Evolutionary conservation across 1,284 basidiomycete species (phyloP), one percentile per base, ranked within the genome.

Genomic region (Ustilago tritici): DNA sequence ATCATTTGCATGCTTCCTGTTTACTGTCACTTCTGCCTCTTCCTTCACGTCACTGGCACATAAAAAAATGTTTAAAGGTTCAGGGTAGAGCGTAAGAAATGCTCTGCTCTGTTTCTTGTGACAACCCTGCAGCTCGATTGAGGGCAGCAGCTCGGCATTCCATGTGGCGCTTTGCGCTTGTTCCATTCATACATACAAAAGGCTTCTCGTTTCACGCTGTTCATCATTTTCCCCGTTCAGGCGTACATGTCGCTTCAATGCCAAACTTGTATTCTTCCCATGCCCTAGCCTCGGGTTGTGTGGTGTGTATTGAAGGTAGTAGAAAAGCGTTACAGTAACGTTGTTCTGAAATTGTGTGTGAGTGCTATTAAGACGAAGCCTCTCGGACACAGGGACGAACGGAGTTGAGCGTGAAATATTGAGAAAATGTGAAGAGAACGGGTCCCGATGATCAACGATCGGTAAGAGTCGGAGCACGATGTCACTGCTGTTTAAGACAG

Each of bases 261-360:
- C 66, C 61, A 63, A 58, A 62, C 56, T 63, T 69, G 66, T 69
- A 69, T 69, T 69, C 56, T 69, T 59, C 61, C 59, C 49, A 31
- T 50, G 54, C 12, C 35, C 23, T 17, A 8, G 49, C 31, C 38
- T 40, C 15, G 38, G n/a, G 9, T 34, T 54, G 14, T 36, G 15
- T 54, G 35, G 36, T 54, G 28, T 54, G 34, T 54, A 4, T 28
- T 28, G 23, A 28, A 28, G 23, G 23, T 28, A 28, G 23, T 28
- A 28, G 3, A 28, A 28, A 28, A 28, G 23, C 2, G 23, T 28
- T 28, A 3, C 23, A 28, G 23, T 28, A 28, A 28, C 23, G 23
- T 28, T 28, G 3, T 28, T 28, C 23, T 28, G 23, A 28, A 28
- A 28, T 28, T 28, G 23, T 28, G 23, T 23, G 23, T 3, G 23